Evolutionary conservation across 768 basidiomycete genomes (phyloP).

Genomic region (Peribolospora kevripleyi): DNA sequence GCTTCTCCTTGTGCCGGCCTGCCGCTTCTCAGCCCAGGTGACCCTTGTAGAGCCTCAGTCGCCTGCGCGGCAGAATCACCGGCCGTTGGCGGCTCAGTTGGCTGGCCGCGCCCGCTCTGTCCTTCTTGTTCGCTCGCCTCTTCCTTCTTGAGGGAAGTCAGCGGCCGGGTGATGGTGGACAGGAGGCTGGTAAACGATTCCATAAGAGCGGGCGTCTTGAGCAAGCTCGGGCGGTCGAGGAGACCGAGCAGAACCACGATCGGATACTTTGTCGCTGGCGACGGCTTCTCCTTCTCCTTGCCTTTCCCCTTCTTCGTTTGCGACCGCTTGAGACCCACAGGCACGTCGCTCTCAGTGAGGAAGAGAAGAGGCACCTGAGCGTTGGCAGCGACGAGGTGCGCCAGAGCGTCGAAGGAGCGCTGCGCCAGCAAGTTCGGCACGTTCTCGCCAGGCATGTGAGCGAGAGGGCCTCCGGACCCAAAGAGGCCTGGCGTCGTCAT

Average conservation of each 20-base stretch:
- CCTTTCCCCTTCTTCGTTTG: slow-evolving; percentile 74
- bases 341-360: slow-evolving; percentile 80
- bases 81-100: neutral
- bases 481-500: slow-evolving; percentile 10
- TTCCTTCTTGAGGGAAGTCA: slow-evolving; percentile 29
- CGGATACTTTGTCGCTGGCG: slow-evolving; percentile 47
- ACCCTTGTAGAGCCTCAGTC: slow-evolving; percentile 1
- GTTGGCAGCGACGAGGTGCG: slow-evolving; percentile 64
- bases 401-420: slow-evolving; percentile 73
- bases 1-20: neutral
- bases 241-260: slow-evolving; percentile 70
- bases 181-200: slow-evolving; percentile 75
- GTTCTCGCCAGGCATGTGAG: slow-evolving; percentile 34
- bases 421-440: slow-evolving; percentile 84
- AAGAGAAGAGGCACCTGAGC: slow-evolving; percentile 73
- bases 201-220: slow-evolving; percentile 71
- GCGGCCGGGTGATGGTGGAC: slow-evolving; percentile 64
- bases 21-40: neutral
- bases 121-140: neutral
- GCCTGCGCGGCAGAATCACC: neutral
- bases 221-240: slow-evolving; percentile 60
- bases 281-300: slow-evolving; percentile 48
- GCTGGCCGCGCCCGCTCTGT: neutral
- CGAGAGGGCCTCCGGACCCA: slow-evolving; percentile 26
- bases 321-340: slow-evolving; percentile 32